Percentiles rank a stretch among this genome's conserved stretches.
phyloP scores from a whole-genome alignment of 768 basidiomycete genomes.

The Boletus patriciae region DNA sequence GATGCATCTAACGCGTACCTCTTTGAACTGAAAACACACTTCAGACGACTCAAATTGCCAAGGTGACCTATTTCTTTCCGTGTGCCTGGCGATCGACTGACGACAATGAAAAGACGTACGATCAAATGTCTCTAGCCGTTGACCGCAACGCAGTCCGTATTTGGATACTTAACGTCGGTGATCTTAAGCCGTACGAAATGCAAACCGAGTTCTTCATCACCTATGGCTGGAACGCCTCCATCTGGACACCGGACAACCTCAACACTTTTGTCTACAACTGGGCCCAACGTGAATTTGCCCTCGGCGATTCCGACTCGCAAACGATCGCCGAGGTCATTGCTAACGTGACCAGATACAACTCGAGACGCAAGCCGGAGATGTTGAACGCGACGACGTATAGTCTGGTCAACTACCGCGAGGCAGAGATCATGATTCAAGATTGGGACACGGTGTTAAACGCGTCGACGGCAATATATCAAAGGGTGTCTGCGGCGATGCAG shows the following conservation, averaged over 20 bases:
- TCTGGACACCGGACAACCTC: slow-evolving; percentile 46
- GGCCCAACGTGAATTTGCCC: slow-evolving; percentile 65
- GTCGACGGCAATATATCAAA: background rate
- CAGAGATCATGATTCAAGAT: background rate
- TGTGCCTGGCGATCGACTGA: no score
- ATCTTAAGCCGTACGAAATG: background rate
- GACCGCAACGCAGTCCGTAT: background rate
- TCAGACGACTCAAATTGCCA: slow-evolving; percentile 1
- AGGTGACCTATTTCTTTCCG: background rate
- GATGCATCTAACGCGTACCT: background rate
- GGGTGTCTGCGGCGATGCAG: background rate
- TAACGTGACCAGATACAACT: slow-evolving; percentile 56
- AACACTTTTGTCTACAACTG: slow-evolving; percentile 59
- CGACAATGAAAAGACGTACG: background rate
- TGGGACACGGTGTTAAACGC: background rate
- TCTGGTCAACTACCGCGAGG: slow-evolving; percentile 50
- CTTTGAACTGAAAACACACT: background rate
- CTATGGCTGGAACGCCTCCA: slow-evolving; percentile 44
- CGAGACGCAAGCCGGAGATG: slow-evolving; percentile 66
- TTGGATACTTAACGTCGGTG: background rate
- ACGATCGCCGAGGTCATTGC: slow-evolving; percentile 41
- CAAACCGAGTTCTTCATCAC: slow-evolving; percentile 45
- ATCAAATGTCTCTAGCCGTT: background rate
- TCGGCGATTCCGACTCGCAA: slow-evolving; percentile 18
- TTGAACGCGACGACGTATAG: slow-evolving; percentile 62